Percentiles rank a stretch among this genome's conserved stretches.
phyloP scores from a whole-genome alignment of 345 rosid species.

The Salix koriyanagi region DNA sequence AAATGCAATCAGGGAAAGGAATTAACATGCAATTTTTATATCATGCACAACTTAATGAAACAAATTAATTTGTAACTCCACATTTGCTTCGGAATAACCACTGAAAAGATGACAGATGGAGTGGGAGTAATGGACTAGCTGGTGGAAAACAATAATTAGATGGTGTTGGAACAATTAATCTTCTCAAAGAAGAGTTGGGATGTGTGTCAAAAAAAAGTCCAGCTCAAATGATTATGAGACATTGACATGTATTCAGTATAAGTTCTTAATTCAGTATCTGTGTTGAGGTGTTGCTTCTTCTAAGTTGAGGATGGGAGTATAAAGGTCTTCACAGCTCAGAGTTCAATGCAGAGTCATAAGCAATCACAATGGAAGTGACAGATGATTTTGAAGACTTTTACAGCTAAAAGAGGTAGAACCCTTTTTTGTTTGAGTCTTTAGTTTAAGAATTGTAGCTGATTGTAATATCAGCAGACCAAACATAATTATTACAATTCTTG shows the following conservation, averaged over 20 bases:
- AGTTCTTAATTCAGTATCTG: not conserved
- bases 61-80: not conserved
- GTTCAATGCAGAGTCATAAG: not conserved
- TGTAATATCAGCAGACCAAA: not conserved
- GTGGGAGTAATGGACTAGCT: not conserved
- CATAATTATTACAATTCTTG: not conserved
- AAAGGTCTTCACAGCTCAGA: not conserved
- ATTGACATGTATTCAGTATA: not conserved
- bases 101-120: not conserved
- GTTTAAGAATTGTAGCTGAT: not conserved
- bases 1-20: constrained; percentile 13
- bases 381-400: not conserved
- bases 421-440: not conserved
- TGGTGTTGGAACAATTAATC: not conserved
- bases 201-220: not conserved
- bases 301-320: not conserved
- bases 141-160: not conserved
- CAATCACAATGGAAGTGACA: not conserved
- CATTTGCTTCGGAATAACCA: not conserved
- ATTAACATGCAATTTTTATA: not conserved
- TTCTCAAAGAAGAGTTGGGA: not conserved
- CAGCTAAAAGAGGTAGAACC: not conserved
- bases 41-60: not conserved
- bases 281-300: not conserved
- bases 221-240: not conserved